phyloP scores from a whole-genome alignment of 805 yeast genomes.

The Monosporozyma siamensis region DNA sequence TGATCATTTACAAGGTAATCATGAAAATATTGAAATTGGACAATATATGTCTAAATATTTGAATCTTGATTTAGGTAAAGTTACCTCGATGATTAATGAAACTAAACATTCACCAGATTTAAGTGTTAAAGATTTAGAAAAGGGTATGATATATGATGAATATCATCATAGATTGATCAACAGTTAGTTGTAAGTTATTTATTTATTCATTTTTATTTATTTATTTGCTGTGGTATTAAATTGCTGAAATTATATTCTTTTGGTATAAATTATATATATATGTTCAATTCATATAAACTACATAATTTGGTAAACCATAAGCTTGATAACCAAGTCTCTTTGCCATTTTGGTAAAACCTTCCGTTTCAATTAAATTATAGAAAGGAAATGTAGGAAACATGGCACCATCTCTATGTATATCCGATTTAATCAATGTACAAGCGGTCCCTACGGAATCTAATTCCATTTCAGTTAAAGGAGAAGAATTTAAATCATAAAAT shows the following conservation, averaged over 20 bases:
- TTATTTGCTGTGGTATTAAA: too few species aligned
- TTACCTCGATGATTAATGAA: conserved; percentile 42
- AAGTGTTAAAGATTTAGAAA: neutral
- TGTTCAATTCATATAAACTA: conserved; percentile 58
- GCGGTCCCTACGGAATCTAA: conserved; percentile 96
- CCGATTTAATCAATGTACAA: conserved; percentile 84
- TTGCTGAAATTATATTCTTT: too few species aligned
- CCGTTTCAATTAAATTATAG: conserved; percentile 89
- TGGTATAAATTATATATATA: too few species aligned
- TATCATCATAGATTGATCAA: conserved; percentile 13
- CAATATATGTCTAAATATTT: conserved; percentile 50
- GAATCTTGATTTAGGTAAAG: conserved; percentile 37
- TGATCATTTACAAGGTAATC: conserved; percentile 59
- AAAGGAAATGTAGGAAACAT: conserved; percentile 97
- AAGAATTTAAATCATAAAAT: conserved; percentile 56
- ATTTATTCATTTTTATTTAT: too few species aligned
- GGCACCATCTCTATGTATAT: conserved; percentile 95
- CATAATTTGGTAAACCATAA: conserved; percentile 81
- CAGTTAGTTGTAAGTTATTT: neutral
- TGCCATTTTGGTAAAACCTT: conserved; percentile 92
- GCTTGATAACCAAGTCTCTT: conserved; percentile 81
- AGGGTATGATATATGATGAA: conserved; percentile 9
- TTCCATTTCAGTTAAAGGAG: conserved; percentile 54
- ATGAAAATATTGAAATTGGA: conserved; percentile 83
- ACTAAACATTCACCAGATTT: conserved; percentile 39